These are phyloP conservation scores for Erythrophleum fordii DNA, from an alignment of 306 rosid species.

Conservation along the genomic window DNA sequence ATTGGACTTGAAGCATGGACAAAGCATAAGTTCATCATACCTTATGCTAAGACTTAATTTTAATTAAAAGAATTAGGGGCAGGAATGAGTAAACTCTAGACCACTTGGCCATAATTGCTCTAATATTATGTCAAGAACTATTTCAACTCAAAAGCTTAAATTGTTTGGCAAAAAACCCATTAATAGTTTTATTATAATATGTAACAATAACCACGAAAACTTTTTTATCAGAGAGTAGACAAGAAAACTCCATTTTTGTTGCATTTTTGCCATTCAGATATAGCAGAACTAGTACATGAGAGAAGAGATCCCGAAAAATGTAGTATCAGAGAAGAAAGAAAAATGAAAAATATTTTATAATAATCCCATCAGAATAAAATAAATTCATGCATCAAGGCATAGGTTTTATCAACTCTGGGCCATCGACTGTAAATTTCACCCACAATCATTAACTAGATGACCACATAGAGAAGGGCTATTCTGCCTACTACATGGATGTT, in stretches of 20 bases:
- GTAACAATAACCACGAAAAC: not conserved
- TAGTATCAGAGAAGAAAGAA: not conserved
- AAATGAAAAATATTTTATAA: not conserved
- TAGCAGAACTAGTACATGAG: not conserved
- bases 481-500: conserved; percentile 10
- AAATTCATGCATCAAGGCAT: not conserved
- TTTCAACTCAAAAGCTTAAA: not conserved
- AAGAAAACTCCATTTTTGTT: not conserved
- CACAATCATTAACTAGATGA: conserved; percentile 23
- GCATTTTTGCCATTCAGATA: not conserved
- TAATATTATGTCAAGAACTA: not conserved
- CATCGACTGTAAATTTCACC: conserved; percentile 1
- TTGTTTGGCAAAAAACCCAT: not conserved
- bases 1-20: not conserved
- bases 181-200: not conserved
- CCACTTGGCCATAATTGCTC: not conserved
- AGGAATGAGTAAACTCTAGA: not conserved
- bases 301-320: not conserved
- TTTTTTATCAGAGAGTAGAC: conserved; percentile 19
- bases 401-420: conserved; percentile 6
- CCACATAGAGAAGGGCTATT: not conserved
- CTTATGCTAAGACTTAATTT: not conserved
- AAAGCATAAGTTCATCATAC: not conserved
- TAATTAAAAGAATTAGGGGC: not conserved
- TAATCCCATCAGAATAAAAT: not conserved